Base-by-base conservation (phyloP, 1,139 yeast genomes). In the Taphrina communis region DNA sequence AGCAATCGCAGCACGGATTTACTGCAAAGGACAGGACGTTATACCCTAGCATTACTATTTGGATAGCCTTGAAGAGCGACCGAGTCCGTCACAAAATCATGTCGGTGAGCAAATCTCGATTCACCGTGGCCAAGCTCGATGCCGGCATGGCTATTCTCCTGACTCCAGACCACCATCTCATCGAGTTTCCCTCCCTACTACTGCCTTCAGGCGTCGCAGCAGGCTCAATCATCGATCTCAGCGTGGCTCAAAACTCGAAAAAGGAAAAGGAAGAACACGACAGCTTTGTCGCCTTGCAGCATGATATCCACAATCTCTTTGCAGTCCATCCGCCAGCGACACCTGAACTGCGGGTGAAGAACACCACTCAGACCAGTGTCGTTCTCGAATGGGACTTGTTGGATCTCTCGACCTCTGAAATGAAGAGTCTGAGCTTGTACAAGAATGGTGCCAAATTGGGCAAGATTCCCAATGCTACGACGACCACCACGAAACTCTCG, bases 71-170 rank as follows among this genome's bases (percentile, higher is more conserved):
- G 31, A 25, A 4, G 31, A 25, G 31, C 4, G 31, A 25, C 31
- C 31, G 31, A 2, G 31, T 25, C 4, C 31, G 31, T 25, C 31
- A 25, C 31, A 25, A 25, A 25, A 41, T 41, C 19, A 53, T 63
- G 61, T 46, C 67, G 6, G 46, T 35, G 44, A 66, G 63, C 56
- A 66, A 59, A 52, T 56, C 62, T 7, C 66, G 67, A 36, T 66
- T 94, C 65, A 93, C 98, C 0, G 98, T 94, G 19, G 99, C 99
- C 60, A 93, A 93, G 80, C 83, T 94, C 66, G 99, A 94, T 78
- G 97, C 98, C 31, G 92, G 97, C 0, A 82, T 94, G 78, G 98
- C 99, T 41, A 82, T 94, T 66, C 82, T 94, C 61, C 84, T 96
- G 61, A 93, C 99, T 36, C 86, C 89, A 71, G 97, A 93, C 78